Percentiles rank a stretch among this genome's conserved stretches.
Evolutionary conservation across 331 rosid genomes (phyloP).

Genomic region (Spiraea crenata): DNA sequence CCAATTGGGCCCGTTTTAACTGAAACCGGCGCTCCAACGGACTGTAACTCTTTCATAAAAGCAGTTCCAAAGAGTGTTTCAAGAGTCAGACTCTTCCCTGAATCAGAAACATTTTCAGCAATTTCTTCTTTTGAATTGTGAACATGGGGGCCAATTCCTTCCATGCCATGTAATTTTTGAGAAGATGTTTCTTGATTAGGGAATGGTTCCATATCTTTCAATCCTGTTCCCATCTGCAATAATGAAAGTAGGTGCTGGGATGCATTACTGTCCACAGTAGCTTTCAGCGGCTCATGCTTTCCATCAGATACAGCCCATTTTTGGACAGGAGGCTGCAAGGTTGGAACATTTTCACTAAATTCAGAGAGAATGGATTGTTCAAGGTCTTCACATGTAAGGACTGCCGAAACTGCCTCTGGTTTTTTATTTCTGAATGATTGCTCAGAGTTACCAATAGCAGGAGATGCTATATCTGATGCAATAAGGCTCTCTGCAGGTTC

Average conservation of each 20-base stretch:
- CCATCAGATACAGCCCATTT: conserved; percentile 40
- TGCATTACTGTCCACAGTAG: conserved; percentile 58
- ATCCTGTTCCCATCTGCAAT: conserved; percentile 68
- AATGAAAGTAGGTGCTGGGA: conserved; percentile 83
- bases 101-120: conserved; percentile 43
- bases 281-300: conserved; percentile 44
- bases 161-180: conserved; percentile 36
- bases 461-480: conserved; percentile 37
- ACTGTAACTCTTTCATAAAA: conserved; percentile 93
- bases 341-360: conserved; percentile 48
- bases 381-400: conserved; percentile 92
- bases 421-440: conserved; percentile 45
- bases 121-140: conserved; percentile 47
- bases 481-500: conserved; percentile 39
- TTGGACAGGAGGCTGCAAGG: conserved; percentile 37
- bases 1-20: conserved; percentile 63
- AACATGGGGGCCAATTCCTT: conserved; percentile 34
- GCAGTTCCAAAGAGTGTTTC: conserved; percentile 95
- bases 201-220: conserved; percentile 38
- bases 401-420: conserved; percentile 55
- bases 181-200: conserved; percentile 30
- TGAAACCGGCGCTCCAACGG: conserved; percentile 97
- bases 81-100: conserved; percentile 63
- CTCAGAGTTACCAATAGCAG: conserved; percentile 41
- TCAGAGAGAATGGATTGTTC: conserved; percentile 85